Conservation (phyloP, 345 rosid genomes). For the Salix brachista region DNA sequence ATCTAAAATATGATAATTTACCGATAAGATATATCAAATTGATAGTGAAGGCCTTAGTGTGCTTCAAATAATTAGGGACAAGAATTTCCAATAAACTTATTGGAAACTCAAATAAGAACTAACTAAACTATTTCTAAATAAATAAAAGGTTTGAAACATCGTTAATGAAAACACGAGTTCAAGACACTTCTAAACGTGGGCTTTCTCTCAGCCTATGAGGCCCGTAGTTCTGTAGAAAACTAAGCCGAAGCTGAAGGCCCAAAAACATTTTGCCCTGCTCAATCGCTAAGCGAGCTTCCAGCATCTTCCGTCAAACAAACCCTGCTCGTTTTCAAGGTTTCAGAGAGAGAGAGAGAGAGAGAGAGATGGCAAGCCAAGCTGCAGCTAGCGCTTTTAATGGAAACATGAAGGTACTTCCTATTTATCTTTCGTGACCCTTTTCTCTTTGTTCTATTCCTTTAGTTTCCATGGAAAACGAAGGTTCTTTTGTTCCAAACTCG, state of each 20-base stretch:
- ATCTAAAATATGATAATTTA: no score
- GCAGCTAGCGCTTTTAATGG: conserved; percentile 45
- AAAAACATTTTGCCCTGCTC: not conserved
- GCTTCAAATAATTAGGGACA: no score
- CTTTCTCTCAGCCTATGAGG: not conserved
- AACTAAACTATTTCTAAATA: no score
- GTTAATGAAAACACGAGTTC: not conserved
- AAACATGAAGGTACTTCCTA: conserved; percentile 42
- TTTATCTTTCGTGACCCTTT: not conserved
- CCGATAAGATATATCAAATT: no score
- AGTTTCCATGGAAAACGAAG: not conserved
- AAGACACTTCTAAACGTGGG: not conserved
- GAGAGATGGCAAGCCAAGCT: conserved; percentile 50
- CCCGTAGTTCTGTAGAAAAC: not conserved
- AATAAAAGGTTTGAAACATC: not conserved
- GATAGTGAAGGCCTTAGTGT: no score
- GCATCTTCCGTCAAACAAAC: not conserved
- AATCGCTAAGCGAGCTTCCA: not conserved
- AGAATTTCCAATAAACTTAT: no score
- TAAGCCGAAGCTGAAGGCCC: not conserved
- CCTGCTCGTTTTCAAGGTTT: conserved; percentile 1
- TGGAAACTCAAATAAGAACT: no score
- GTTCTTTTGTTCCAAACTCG: not conserved
- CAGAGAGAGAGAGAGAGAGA: not conserved
- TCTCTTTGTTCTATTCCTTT: not conserved